Evolutionary conservation across 1,284 basidiomycete species (phyloP).

Genomic region (Microbotryum saponariae): DNA sequence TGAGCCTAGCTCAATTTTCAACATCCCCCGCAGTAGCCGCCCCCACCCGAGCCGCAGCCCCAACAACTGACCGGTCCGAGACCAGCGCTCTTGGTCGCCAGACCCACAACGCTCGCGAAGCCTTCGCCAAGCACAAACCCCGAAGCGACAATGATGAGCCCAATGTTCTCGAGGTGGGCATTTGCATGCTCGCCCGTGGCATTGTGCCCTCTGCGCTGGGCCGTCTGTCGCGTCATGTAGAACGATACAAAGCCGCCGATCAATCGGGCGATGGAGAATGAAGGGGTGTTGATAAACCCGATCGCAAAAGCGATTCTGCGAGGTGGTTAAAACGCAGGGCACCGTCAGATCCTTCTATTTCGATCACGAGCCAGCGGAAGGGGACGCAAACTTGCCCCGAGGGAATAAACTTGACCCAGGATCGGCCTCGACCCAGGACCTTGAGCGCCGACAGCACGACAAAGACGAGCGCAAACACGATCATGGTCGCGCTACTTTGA

Average conservation of each 20-base stretch:
- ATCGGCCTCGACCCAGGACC: constrained; percentile 47
- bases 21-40: constrained; percentile 40
- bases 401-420: constrained; percentile 55
- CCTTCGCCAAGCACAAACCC: constrained; percentile 93
- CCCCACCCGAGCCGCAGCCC: constrained; percentile 69
- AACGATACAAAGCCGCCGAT: constrained; percentile 76
- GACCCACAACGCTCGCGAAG: constrained; percentile 71
- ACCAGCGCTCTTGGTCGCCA: constrained; percentile 66
- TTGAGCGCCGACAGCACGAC: constrained; percentile 61
- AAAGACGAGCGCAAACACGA: constrained; percentile 64
- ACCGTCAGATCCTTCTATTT: constrained; percentile 8
- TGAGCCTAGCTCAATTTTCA: neutral
- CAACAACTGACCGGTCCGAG: constrained; percentile 66
- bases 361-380: neutral
- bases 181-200: constrained; percentile 38
- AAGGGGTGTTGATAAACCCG: constrained; percentile 85
- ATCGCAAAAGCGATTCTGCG: constrained; percentile 47
- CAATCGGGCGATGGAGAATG: constrained; percentile 83
- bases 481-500: constrained; percentile 72
- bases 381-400: constrained; percentile 62
- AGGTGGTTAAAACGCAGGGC: constrained; percentile 21
- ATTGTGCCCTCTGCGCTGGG: constrained; percentile 29
- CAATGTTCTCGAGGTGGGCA: constrained; percentile 49
- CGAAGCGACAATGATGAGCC: constrained; percentile 78
- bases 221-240: constrained; percentile 54